Evolutionary conservation across 1,284 basidiomycete genomes (phyloP).

Genomic region (Ustilago shanxiensis): DNA sequence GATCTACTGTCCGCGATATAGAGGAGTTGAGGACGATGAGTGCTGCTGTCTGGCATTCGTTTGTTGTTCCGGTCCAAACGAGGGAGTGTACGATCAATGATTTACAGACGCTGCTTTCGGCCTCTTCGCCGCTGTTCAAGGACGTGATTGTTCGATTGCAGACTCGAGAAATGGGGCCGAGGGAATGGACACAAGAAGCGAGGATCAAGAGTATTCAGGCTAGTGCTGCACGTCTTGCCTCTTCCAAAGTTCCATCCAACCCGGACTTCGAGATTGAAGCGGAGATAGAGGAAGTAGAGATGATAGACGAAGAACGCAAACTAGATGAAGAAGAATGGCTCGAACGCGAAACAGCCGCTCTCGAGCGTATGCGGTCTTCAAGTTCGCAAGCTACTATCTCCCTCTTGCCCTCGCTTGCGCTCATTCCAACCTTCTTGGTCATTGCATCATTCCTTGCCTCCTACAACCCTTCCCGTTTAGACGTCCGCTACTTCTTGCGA

Average conservation of each 20-base stretch:
- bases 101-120: constrained; percentile 45
- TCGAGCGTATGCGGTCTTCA: constrained; percentile 20
- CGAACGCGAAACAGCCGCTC: constrained; percentile 25
- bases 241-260: constrained; percentile 7
- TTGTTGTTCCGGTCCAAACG: constrained; percentile 54
- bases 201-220: constrained; percentile 42
- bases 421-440: constrained; percentile 77
- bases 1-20: constrained; percentile 51
- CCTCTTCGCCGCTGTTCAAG: constrained; percentile 44
- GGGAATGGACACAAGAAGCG: constrained; percentile 56
- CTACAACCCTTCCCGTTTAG: constrained; percentile 85
- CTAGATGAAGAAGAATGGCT: constrained; percentile 52
- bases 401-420: constrained; percentile 39
- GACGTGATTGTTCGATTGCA: constrained; percentile 60
- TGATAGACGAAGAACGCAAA: constrained; percentile 45
- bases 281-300: constrained; percentile 20
- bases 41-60: constrained; percentile 60
- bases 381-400: constrained; percentile 37
- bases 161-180: constrained; percentile 51
- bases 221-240: constrained; percentile 30
- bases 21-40: constrained; percentile 55
- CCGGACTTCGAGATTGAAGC: not conserved
- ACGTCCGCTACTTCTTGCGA: constrained; percentile 73
- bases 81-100: constrained; percentile 34
- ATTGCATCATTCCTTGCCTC: constrained; percentile 86